A percentile compares a stretch with the other conserved stretches of the same genome.
These are phyloP conservation scores for Cenchrus fungigraminus DNA, from an alignment of 176 grass and related monocot species.

Conservation along the genomic window DNA sequence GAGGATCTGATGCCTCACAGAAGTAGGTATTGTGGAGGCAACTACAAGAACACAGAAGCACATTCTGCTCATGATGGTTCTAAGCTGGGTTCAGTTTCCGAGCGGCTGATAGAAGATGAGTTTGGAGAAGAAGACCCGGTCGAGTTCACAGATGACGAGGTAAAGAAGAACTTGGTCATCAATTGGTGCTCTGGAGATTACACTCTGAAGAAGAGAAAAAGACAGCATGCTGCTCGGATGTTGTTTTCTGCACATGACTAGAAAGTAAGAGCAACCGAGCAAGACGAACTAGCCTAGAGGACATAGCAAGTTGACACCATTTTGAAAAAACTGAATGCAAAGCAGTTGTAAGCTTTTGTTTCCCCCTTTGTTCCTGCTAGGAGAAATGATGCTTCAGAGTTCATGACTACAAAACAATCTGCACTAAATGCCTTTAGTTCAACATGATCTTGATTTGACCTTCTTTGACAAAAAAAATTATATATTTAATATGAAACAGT, in stretches of 20 bases:
- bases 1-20: slow-evolving; percentile 54
- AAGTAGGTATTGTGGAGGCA: not conserved
- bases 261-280: not conserved
- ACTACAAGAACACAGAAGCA: not conserved
- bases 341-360: not conserved
- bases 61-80: not conserved
- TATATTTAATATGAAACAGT: not conserved
- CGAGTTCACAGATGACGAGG: not conserved
- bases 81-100: not conserved
- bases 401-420: not conserved
- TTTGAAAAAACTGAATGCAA: not conserved
- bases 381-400: not conserved
- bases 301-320: not conserved
- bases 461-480: not conserved
- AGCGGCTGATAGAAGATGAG: not conserved
- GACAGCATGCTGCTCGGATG: not conserved
- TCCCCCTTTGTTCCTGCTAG: not conserved
- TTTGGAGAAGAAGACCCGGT: not conserved
- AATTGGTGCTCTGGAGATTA: not conserved
- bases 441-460: not conserved
- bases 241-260: not conserved
- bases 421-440: not conserved
- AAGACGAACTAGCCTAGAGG: not conserved
- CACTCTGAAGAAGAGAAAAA: slow-evolving; percentile 3
- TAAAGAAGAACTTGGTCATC: not conserved